Evolutionary conservation across 768 basidiomycete species (phyloP), one percentile per base, ranked within the genome.

Genomic region (Hortiboletus flavorubellus): DNA sequence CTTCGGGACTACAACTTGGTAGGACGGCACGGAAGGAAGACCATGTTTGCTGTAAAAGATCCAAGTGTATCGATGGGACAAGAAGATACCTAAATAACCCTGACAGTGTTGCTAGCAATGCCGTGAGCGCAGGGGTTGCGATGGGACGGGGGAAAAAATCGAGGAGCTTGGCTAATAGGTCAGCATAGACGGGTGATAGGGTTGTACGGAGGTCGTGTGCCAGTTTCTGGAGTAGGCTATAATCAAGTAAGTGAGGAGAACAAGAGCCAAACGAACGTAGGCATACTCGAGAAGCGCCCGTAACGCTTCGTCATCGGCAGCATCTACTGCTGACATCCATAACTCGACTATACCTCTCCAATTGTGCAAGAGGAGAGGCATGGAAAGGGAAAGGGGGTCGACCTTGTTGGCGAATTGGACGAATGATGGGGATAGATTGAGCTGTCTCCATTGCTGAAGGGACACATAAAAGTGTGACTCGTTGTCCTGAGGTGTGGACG

Each of bases 361-460:
- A 68, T 93, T 86, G 62, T 91, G 89, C 8, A 95, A 75, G 14
- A 95, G 79, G 30, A 93, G 73, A 1, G 91, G 86, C 80, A 94
- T 83, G 5, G 89, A 91, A 3, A 82, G 78, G 6, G 87, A 84
- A 38, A 91, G 73, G 0, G 77, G 68, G 40, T 84, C 79, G 0
- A 78, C 83, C 57, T 79, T 78, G 54, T 79, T 76, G 2, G 86
- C 83, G 64, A 92, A 93, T 30, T 75, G 71, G 51, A 92, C 70
- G 68, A 93, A 94, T 2, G 83, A 76, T 1, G 88, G 81, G 2
- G 90, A 78, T 21, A 95, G 80, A 68, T 90, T 93, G 56, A 94
- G 79, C 61, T 93, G 87, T 60, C 80, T 75, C 86, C 88, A 91
- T 64, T 89, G 83, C 29, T 82, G 76, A 33, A 95, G 74, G 3